Percentiles rank a stretch among this genome's conserved stretches.
Conservation (phyloP, 306 rosid species). For the Dalbergia cultrata region DNA sequence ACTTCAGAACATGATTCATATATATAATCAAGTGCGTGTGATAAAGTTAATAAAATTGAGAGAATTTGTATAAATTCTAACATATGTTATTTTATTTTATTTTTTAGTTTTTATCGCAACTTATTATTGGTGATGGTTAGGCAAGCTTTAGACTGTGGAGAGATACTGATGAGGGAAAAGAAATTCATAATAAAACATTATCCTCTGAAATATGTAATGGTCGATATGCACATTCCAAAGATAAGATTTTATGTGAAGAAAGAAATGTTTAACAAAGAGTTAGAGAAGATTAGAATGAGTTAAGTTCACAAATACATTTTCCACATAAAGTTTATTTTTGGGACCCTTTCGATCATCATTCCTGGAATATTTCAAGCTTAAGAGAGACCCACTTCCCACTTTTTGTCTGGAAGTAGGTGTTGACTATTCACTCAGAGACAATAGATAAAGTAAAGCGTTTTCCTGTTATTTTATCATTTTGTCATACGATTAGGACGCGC, state of each 20-base stretch:
- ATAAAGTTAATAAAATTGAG: background rate
- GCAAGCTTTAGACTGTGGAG: background rate
- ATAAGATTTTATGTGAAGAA: background rate
- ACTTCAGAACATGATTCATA: background rate
- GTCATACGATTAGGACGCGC: background rate
- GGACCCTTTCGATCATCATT: slow-evolving; percentile 64
- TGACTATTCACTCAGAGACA: slow-evolving; percentile 64
- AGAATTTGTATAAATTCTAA: too few relatives aligned
- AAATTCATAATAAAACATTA: background rate
- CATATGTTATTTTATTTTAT: too few relatives aligned
- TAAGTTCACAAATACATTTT: slow-evolving; percentile 40
- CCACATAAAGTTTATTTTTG: slow-evolving; percentile 50
- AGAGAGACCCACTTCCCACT: slow-evolving; percentile 61
- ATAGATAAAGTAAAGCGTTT: slow-evolving; percentile 43
- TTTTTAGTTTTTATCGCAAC: background rate
- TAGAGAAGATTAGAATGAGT: slow-evolving; percentile 5
- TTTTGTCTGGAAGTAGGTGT: slow-evolving; percentile 87
- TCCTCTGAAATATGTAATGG: slow-evolving; percentile 23
- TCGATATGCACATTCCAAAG: background rate
- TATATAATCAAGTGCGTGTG: background rate
- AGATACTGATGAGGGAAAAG: background rate
- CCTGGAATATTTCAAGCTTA: slow-evolving; percentile 65
- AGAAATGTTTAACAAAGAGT: slow-evolving; percentile 6
- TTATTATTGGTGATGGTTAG: background rate
- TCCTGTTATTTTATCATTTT: slow-evolving; percentile 42